Percentiles rank a stretch among this genome's conserved stretches.
Conservation (phyloP, 768 basidiomycete species). For the Mycena kentingensis region DNA sequence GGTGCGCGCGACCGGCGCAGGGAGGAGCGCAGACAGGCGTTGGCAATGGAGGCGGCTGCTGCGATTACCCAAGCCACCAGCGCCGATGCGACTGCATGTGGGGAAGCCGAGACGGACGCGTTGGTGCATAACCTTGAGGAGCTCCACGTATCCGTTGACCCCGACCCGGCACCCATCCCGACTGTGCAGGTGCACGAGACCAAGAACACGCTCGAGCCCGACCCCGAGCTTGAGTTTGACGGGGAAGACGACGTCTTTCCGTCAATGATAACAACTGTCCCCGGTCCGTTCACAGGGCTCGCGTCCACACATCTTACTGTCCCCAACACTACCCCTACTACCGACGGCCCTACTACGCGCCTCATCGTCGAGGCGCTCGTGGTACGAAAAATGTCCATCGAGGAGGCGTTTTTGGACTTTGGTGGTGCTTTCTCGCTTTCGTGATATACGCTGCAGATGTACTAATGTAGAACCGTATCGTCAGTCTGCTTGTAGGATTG, state of each 20-base stretch:
- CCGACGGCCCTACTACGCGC: slow-evolving; percentile 24
- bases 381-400: slow-evolving; percentile 72
- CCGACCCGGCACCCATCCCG: slow-evolving; percentile 6
- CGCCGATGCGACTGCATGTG: not conserved
- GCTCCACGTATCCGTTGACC: slow-evolving; percentile 35
- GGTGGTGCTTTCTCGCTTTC: slow-evolving; percentile 52
- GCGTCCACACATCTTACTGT: slow-evolving; percentile 16
- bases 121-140: slow-evolving; percentile 36
- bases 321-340: slow-evolving; percentile 6
- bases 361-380: slow-evolving; percentile 82
- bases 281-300: slow-evolving; percentile 27
- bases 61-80: slow-evolving; percentile 2
- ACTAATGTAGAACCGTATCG: no score
- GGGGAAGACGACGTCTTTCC: slow-evolving; percentile 44
- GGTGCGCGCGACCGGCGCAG: slow-evolving; percentile 52
- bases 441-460: no score
- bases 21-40: slow-evolving; percentile 46
- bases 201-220: no score
- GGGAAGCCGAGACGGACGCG: slow-evolving; percentile 21
- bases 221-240: slow-evolving; percentile 23
- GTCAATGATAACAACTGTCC: slow-evolving; percentile 31
- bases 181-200: slow-evolving; percentile 15
- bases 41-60: slow-evolving; percentile 33
- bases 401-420: slow-evolving; percentile 79
- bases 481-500: no score